Evolutionary conservation across 1,284 basidiomycete genomes (phyloP).

Genomic region (Rhizoctonia solani): DNA sequence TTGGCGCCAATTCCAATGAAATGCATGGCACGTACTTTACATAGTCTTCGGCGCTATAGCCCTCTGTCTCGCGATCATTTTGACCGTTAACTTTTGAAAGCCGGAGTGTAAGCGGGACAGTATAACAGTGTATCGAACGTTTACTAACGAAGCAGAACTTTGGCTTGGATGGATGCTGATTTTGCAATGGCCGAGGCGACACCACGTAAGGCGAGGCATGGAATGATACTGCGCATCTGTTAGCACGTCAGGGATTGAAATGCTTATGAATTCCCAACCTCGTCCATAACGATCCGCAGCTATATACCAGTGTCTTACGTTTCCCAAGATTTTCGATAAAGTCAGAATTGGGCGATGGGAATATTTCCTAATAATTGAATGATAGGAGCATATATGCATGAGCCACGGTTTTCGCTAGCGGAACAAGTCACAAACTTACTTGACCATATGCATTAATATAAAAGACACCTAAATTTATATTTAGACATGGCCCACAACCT

Average conservation of each 20-base stretch:
- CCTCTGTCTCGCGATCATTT: conserved; percentile 90
- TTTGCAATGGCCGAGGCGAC: conserved; percentile 80
- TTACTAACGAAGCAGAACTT: conserved; percentile 79
- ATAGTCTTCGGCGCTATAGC: conserved; percentile 84
- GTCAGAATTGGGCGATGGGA: conserved; percentile 83
- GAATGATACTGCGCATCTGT: conserved; percentile 67
- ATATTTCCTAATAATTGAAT: conserved; percentile 63
- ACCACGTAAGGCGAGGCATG: conserved; percentile 84
- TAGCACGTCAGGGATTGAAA: background rate
- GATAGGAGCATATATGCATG: conserved; percentile 1
- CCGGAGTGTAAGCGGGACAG: background rate
- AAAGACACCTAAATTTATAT: conserved; percentile 62
- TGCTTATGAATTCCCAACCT: conserved; percentile 54
- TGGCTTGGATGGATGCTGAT: conserved; percentile 72
- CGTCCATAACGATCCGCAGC: conserved; percentile 92
- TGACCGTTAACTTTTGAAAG: conserved; percentile 72
- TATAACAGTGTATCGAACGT: background rate
- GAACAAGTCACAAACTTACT: conserved; percentile 41
- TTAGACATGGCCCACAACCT: conserved; percentile 9
- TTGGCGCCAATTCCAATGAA: conserved; percentile 15
- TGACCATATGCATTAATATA: conserved; percentile 94
- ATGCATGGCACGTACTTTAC: conserved; percentile 56
- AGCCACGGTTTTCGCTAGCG: background rate
- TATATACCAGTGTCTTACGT: conserved; percentile 82
- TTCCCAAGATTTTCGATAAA: conserved; percentile 68